A percentile compares a stretch with the other conserved stretches of the same genome.
Evolutionary conservation across 495 filamentous ascomycete genomes (phyloP).

Genomic region (Aspergillus ellipticus): DNA sequence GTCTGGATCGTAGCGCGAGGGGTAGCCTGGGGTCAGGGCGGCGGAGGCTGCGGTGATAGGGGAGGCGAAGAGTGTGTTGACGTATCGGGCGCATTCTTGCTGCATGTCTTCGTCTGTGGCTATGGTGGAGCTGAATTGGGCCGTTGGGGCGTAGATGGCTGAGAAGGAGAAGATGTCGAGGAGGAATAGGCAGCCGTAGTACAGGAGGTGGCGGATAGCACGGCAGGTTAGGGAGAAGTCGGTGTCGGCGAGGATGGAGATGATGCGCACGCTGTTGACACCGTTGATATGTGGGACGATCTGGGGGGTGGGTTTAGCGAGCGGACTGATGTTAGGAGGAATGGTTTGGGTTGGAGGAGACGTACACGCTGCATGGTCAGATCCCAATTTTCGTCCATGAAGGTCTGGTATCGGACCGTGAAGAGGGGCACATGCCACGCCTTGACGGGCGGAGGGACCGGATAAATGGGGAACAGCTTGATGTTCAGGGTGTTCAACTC

Average conservation of each 20-base stretch:
- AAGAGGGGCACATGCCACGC: slow-evolving; percentile 88
- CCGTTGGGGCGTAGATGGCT: slow-evolving; percentile 82
- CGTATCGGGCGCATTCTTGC: slow-evolving; percentile 82
- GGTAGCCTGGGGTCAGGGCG: slow-evolving; percentile 14
- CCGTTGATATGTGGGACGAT: slow-evolving; percentile 85
- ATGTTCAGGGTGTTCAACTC: slow-evolving; percentile 94
- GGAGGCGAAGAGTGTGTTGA: slow-evolving; percentile 49
- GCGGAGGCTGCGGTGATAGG: slow-evolving; percentile 22
- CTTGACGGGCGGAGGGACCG: slow-evolving; percentile 70
- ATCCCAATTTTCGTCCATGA: slow-evolving; percentile 86
- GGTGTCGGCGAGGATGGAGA: slow-evolving; percentile 78
- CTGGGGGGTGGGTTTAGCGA: slow-evolving; percentile 17
- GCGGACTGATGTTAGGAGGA: background rate
- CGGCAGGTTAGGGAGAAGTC: slow-evolving; percentile 79
- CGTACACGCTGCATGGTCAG: slow-evolving; percentile 73
- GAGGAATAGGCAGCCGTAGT: slow-evolving; percentile 82
- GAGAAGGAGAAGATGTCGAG: slow-evolving; percentile 92
- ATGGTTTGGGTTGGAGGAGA: background rate
- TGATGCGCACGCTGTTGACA: slow-evolving; percentile 78
- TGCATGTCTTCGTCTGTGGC: slow-evolving; percentile 64
- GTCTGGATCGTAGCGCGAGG: slow-evolving; percentile 33
- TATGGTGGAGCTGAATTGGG: slow-evolving; percentile 70
- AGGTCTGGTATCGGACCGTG: slow-evolving; percentile 71
- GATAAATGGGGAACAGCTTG: slow-evolving; percentile 85
- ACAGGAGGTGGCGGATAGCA: slow-evolving; percentile 80